Evolutionary conservation across 2,329 filamentous ascomycete genomes (phyloP).

Genomic region (Trichoderma harzianum): DNA sequence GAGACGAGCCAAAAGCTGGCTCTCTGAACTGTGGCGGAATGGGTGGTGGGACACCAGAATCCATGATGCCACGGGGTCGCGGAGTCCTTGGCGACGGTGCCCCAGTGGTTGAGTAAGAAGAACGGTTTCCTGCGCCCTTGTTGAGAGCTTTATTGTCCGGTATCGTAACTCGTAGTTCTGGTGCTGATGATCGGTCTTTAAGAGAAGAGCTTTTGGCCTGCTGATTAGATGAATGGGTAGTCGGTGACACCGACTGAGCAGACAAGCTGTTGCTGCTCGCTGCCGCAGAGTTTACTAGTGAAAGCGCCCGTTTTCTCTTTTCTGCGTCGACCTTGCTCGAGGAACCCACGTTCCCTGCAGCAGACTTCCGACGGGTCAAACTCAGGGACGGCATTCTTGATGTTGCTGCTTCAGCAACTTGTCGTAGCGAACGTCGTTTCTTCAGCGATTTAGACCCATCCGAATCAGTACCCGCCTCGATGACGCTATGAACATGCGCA

Average conservation of each 20-base stretch:
- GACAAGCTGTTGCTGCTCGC: background rate
- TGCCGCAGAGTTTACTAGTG: background rate
- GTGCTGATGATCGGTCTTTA: slow-evolving; percentile 25
- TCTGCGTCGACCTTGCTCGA: background rate
- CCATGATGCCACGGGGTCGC: slow-evolving; percentile 9
- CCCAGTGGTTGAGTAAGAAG: slow-evolving; percentile 20
- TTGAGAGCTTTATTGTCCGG: slow-evolving; percentile 19
- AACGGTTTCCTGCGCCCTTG: slow-evolving; percentile 20
- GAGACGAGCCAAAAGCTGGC: background rate
- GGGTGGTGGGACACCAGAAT: slow-evolving; percentile 14
- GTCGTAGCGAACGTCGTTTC: slow-evolving; percentile 9
- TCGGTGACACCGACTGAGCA: background rate
- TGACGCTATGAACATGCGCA: background rate
- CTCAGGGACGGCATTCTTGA: slow-evolving; percentile 11
- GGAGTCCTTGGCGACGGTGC: slow-evolving; percentile 20
- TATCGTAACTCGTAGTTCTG: slow-evolving; percentile 25
- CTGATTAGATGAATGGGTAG: slow-evolving; percentile 3
- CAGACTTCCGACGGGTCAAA: slow-evolving; percentile 13
- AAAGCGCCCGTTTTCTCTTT: background rate
- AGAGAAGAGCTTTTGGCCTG: background rate
- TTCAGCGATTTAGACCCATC: background rate
- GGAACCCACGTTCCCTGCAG: slow-evolving; percentile 9
- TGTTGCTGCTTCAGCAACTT: slow-evolving; percentile 11
- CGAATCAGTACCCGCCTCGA: background rate
- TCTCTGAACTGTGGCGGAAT: slow-evolving; percentile 15